Evolutionary conservation across 2,329 filamentous ascomycete genomes (phyloP).

Genomic region (Onygenales sp.): DNA sequence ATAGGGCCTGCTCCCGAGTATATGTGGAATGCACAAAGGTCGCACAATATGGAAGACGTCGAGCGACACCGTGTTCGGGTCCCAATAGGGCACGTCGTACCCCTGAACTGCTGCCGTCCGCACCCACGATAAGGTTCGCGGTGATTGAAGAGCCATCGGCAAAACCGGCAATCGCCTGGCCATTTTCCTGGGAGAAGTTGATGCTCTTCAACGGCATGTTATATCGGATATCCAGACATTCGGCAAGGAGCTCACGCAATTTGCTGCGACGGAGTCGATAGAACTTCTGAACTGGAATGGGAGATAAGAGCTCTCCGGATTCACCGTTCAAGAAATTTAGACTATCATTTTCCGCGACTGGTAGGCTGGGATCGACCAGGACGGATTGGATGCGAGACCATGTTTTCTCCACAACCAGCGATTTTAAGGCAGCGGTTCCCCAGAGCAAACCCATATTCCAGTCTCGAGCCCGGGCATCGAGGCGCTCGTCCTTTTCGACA

Average conservation of each 20-base stretch:
- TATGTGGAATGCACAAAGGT: conserved; percentile 38
- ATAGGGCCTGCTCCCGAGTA: conserved; percentile 33
- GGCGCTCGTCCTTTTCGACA: conserved; percentile 15
- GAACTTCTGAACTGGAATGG: conserved; percentile 14
- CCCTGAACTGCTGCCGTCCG: conserved; percentile 61
- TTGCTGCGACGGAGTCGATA: conserved; percentile 16
- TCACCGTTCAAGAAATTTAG: conserved; percentile 16
- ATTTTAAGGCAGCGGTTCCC: conserved; percentile 14
- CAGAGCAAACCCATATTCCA: conserved; percentile 23
- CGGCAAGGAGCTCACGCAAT: conserved; percentile 14
- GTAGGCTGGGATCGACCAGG: conserved; percentile 14
- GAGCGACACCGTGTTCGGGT: conserved; percentile 20
- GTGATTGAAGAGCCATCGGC: conserved; percentile 3
- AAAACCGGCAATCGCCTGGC: conserved; percentile 1
- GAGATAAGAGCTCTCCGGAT: conserved; percentile 12
- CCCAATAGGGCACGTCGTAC: conserved; percentile 45
- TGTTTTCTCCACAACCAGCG: conserved; percentile 12
- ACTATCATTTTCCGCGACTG: conserved; percentile 11
- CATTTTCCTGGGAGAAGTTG: conserved; percentile 4
- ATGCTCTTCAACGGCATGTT: not conserved
- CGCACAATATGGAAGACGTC: conserved; percentile 34
- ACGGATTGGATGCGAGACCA: conserved; percentile 12
- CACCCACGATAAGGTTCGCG: conserved; percentile 46
- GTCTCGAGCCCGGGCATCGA: conserved; percentile 17
- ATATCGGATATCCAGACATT: conserved; percentile 12